phyloP scores from a whole-genome alignment of 1,284 basidiomycete species.

The Peniophora sp. region DNA sequence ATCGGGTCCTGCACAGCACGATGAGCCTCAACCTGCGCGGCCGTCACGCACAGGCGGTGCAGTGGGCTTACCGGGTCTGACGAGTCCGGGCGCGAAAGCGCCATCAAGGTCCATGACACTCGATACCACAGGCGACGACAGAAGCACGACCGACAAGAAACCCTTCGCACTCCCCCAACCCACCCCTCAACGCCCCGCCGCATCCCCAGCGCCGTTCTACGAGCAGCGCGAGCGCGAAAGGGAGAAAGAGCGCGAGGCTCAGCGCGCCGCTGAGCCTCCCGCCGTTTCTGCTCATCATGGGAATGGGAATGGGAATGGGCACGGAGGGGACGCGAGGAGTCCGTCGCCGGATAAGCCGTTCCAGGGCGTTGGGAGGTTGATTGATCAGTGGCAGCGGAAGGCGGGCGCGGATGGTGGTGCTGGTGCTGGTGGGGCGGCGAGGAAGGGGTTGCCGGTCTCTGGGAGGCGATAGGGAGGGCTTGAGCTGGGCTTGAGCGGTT shows the following conservation, averaged over 20 bases:
- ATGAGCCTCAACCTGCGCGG: too few species aligned
- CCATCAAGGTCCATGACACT: too few species aligned
- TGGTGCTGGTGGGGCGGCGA: too few species aligned
- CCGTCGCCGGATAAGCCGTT: slow-evolving; percentile 69
- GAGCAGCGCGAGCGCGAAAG: not conserved
- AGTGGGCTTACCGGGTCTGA: too few species aligned
- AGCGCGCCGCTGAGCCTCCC: too few species aligned
- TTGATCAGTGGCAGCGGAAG: slow-evolving; percentile 79
- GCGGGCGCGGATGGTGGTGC: slow-evolving; percentile 36
- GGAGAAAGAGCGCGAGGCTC: not conserved
- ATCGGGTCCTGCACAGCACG: too few species aligned
- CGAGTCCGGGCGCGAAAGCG: too few species aligned
- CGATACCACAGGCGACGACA: too few species aligned
- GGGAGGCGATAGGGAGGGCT: slow-evolving; percentile 13
- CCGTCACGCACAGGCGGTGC: too few species aligned
- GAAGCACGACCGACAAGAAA: too few species aligned
- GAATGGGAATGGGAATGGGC: slow-evolving; percentile 8
- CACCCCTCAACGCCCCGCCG: not conserved
- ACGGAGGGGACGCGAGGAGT: slow-evolving; percentile 25
- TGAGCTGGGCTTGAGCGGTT: too few species aligned
- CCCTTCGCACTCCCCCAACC: not conserved
- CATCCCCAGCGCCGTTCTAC: not conserved
- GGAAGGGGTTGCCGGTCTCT: slow-evolving; percentile 8
- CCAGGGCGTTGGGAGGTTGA: slow-evolving; percentile 72
- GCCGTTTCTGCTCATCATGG: not conserved